phyloP scores from a whole-genome alignment of 1,139 yeast genomes.

The Sugiyamaella pinicola region DNA sequence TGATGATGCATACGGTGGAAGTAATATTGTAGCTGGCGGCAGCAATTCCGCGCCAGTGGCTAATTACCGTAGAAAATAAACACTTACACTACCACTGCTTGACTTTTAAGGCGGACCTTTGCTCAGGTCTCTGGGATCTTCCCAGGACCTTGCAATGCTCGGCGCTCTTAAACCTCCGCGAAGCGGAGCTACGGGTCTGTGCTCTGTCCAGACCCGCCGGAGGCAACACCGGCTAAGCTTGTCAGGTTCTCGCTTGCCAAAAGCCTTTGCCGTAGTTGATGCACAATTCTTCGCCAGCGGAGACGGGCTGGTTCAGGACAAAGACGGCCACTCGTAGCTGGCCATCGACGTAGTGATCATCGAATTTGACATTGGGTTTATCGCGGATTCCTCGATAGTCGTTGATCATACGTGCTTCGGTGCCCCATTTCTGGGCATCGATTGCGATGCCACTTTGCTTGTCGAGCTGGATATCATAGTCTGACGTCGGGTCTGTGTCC shows the following conservation, averaged over 20 bases:
- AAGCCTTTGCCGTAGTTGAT: conserved; percentile 38
- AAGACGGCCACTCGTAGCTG: conserved; percentile 34
- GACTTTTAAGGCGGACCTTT: not conserved
- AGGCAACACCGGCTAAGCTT: not conserved
- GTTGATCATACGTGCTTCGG: conserved; percentile 39
- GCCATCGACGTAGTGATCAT: conserved; percentile 31
- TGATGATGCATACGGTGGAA: conserved; percentile 12
- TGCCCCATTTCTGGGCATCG: conserved; percentile 35
- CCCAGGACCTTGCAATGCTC: not conserved
- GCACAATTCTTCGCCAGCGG: conserved; percentile 34
- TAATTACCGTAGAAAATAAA: conserved; percentile 13
- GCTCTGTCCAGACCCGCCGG: conserved; percentile 17
- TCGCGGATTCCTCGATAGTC: conserved; percentile 37
- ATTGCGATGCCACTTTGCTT: conserved; percentile 31
- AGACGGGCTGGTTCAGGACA: conserved; percentile 29
- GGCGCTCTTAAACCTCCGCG: no score
- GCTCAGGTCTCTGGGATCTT: not conserved
- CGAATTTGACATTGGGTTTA: conserved; percentile 36
- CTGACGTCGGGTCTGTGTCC: conserved; percentile 34
- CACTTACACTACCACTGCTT: not conserved
- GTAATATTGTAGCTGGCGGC: conserved; percentile 16
- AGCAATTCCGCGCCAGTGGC: conserved; percentile 1
- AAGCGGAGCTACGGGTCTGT: no score
- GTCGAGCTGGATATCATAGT: conserved; percentile 36
- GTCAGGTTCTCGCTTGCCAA: conserved; percentile 27